Conservation (phyloP, 2,329 filamentous ascomycete species). For the Clonostachys rhizophaga region DNA sequence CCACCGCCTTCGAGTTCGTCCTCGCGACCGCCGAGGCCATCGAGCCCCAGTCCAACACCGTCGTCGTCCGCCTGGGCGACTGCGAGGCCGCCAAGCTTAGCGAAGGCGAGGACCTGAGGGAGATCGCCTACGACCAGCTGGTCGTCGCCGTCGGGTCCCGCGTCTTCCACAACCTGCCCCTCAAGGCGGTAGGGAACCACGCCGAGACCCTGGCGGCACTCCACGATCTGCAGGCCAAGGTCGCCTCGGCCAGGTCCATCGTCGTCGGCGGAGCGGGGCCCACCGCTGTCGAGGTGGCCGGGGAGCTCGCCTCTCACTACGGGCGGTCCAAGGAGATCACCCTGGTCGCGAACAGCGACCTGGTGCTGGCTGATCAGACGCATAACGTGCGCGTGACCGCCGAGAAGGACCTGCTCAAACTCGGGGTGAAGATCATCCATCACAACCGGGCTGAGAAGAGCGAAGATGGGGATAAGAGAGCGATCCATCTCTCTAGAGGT, state of each 20-base stretch:
- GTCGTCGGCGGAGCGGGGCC: constrained; percentile 46
- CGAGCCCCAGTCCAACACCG: constrained; percentile 26
- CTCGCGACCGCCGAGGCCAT: constrained; percentile 37
- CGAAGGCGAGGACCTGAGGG: constrained; percentile 20
- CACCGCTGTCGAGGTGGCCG: constrained; percentile 45
- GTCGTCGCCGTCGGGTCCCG: constrained; percentile 50
- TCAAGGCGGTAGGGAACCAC: constrained; percentile 38
- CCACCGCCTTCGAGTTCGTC: constrained; percentile 44
- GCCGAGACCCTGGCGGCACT: constrained; percentile 33
- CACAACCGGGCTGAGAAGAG: constrained; percentile 30
- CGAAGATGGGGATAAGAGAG: constrained; percentile 13
- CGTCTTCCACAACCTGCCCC: constrained; percentile 37
- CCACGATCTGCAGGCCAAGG: constrained; percentile 23
- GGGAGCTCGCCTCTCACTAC: constrained; percentile 46
- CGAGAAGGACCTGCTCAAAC: constrained; percentile 30
- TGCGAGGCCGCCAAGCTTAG: constrained; percentile 14
- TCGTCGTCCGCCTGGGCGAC: constrained; percentile 1
- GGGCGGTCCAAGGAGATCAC: constrained; percentile 39
- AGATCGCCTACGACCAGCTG: constrained; percentile 44
- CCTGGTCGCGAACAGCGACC: constrained; percentile 28
- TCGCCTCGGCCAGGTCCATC: constrained; percentile 38
- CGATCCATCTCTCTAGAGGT: constrained; percentile 22
- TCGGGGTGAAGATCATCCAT: constrained; percentile 34
- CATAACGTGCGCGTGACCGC: constrained; percentile 31
- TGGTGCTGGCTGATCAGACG: constrained; percentile 28